Evolutionary conservation across 129 eudicot genomes (phyloP).

Genomic region (Tagetes erecta): DNA sequence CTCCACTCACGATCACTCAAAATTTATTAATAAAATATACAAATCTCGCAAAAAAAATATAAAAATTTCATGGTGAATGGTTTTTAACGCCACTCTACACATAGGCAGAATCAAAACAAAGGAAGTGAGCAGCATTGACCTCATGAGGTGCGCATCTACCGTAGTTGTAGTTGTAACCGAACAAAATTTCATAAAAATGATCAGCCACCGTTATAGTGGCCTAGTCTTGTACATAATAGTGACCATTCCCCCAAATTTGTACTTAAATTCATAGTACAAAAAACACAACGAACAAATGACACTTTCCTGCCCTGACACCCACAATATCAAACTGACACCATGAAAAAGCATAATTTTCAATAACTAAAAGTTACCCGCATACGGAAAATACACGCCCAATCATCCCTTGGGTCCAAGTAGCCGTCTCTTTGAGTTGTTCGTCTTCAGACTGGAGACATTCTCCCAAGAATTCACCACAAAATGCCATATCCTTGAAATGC

Average conservation of each 20-base stretch:
- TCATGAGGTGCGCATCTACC: too few relatives aligned
- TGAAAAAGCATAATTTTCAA: neutral
- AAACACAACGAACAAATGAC: neutral
- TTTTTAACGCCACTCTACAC: too few relatives aligned
- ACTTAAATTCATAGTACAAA: neutral
- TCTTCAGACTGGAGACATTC: slow-evolving; percentile 84
- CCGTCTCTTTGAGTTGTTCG: slow-evolving; percentile 80
- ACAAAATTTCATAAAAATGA: neutral
- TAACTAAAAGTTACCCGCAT: neutral
- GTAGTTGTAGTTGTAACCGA: neutral
- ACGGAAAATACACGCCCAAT: slow-evolving; percentile 49
- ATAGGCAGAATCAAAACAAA: too few relatives aligned
- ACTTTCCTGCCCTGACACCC: neutral
- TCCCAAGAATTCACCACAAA: slow-evolving; percentile 51
- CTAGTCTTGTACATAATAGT: neutral
- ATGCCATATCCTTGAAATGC: slow-evolving; percentile 50
- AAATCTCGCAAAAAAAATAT: too few relatives aligned
- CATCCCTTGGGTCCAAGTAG: slow-evolving; percentile 87
- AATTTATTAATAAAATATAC: too few relatives aligned
- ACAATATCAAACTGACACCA: neutral
- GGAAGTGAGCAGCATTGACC: too few relatives aligned
- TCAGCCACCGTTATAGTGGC: neutral
- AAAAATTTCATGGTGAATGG: too few relatives aligned
- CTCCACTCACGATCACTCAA: too few relatives aligned
- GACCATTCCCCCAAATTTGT: neutral